A percentile compares a stretch with the other conserved stretches of the same genome.
These are phyloP conservation scores for Xylaria sp. DNA, from an alignment of 2,329 filamentous ascomycete species.

Conservation along the genomic window DNA sequence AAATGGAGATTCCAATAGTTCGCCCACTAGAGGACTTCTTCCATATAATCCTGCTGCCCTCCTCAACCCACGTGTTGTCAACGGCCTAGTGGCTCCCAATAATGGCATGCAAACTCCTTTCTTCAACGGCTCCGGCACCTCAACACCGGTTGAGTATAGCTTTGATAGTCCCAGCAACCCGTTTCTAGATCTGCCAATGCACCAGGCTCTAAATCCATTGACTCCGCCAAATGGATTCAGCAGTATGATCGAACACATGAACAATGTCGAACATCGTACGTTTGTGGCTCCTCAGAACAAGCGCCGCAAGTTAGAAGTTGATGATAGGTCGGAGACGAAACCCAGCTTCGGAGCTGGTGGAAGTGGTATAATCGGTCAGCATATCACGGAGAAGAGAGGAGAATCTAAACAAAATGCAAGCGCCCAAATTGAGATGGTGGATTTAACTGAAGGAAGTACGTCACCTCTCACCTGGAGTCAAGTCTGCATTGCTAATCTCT, in stretches of 20 bases:
- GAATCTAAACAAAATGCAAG: slow-evolving; percentile 43
- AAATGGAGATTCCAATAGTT: slow-evolving; percentile 33
- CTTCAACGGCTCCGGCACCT: slow-evolving; percentile 38
- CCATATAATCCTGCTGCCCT: slow-evolving; percentile 50
- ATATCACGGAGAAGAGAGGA: slow-evolving; percentile 66
- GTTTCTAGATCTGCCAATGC: slow-evolving; percentile 23
- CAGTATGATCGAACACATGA: slow-evolving; percentile 74
- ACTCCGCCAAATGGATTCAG: slow-evolving; percentile 52
- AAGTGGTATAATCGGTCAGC: slow-evolving; percentile 66
- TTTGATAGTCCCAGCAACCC: slow-evolving; percentile 41
- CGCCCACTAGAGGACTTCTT: slow-evolving; percentile 28
- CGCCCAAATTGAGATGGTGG: slow-evolving; percentile 54
- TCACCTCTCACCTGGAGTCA: slow-evolving; percentile 36
- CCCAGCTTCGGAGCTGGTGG: slow-evolving; percentile 53
- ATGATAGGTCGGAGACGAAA: slow-evolving; percentile 51
- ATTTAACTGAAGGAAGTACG: slow-evolving; percentile 60
- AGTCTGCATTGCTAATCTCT: slow-evolving; percentile 30
- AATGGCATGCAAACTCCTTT: slow-evolving; percentile 30
- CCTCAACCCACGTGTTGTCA: slow-evolving; percentile 49
- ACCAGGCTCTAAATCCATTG: slow-evolving; percentile 1
- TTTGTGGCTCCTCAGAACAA: slow-evolving; percentile 63
- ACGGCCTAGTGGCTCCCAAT: slow-evolving; percentile 22
- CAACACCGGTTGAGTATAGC: slow-evolving; percentile 50
- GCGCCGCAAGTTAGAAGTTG: slow-evolving; percentile 62
- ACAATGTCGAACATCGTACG: slow-evolving; percentile 73